These are phyloP conservation scores for Scenedesmus sp. DNA, from an alignment of 163 green algal genomes.

Conservation along the genomic window DNA sequence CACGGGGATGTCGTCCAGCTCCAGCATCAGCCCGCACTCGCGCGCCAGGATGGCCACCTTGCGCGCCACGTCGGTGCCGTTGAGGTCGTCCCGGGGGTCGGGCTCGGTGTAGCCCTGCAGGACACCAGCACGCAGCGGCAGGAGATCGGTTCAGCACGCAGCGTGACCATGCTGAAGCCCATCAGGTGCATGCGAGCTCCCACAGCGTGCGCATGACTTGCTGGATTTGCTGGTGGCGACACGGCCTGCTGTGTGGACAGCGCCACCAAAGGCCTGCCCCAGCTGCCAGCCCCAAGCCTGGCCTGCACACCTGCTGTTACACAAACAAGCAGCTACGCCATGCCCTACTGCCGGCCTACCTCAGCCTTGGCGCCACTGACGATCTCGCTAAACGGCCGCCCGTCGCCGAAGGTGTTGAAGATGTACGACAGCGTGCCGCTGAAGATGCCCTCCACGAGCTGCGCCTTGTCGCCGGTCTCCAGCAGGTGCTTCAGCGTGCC, in stretches of 20 bases:
- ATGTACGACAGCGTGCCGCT: conserved; percentile 93
- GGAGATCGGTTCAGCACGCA: background rate
- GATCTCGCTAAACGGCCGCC: conserved; percentile 82
- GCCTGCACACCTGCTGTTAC: too few species aligned
- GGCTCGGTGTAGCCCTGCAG: conserved; percentile 79
- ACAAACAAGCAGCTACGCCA: background rate
- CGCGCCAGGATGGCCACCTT: conserved; percentile 93
- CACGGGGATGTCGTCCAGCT: conserved; percentile 92
- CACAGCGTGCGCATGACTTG: too few species aligned
- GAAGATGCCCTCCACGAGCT: conserved; percentile 97
- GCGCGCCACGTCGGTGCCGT: conserved; percentile 94
- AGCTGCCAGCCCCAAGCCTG: too few species aligned
- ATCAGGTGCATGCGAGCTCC: too few species aligned
- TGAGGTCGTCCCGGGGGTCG: conserved; percentile 96
- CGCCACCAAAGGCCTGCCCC: background rate
- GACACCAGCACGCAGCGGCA: background rate
- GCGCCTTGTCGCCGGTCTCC: conserved; percentile 92
- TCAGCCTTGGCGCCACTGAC: conserved; percentile 87
- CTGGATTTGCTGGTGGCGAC: background rate
- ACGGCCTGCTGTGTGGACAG: too few species aligned
- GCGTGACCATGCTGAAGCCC: too few species aligned
- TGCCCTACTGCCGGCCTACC: conserved; percentile 53
- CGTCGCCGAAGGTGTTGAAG: conserved; percentile 93
- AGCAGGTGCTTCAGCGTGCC: conserved; percentile 94
- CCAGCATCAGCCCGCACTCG: conserved; percentile 90